These are phyloP conservation scores for Solanum hybrid DNA, from an alignment of 305 asterid species.

Conservation along the genomic window DNA sequence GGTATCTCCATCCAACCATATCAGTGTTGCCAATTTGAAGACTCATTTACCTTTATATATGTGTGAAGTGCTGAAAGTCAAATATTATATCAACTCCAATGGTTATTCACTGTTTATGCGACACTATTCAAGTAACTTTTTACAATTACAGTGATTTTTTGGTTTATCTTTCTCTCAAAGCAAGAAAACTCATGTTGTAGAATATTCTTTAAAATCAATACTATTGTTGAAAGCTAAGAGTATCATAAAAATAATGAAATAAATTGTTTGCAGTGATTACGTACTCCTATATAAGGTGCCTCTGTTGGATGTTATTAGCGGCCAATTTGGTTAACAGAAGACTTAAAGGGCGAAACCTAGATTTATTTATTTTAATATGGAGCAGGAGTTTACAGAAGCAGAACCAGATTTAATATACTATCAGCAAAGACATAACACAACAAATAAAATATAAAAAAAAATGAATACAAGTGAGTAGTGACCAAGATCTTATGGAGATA, in stretches of 20 bases:
- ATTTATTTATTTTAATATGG: background rate
- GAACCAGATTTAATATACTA: background rate
- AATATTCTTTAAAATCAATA: background rate
- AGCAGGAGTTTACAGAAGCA: background rate
- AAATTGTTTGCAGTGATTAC: background rate
- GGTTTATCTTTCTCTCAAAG: background rate
- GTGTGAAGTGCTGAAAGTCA: background rate
- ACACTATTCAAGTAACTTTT: background rate
- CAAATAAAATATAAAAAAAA: background rate
- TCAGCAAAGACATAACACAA: background rate
- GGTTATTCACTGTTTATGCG: background rate
- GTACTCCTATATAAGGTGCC: background rate
- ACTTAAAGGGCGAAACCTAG: background rate
- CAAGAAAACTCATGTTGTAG: background rate
- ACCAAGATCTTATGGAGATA: background rate
- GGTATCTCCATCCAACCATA: background rate
- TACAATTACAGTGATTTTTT: background rate
- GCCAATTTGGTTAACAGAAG: background rate
- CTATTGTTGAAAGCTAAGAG: background rate
- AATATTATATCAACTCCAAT: background rate
- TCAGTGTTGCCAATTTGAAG: background rate
- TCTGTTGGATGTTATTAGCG: background rate
- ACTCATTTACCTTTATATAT: background rate
- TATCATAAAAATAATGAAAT: background rate
- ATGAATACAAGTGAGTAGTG: background rate